Base-by-base conservation (phyloP, 495 filamentous ascomycete species). In the Penicillium angulare region DNA sequence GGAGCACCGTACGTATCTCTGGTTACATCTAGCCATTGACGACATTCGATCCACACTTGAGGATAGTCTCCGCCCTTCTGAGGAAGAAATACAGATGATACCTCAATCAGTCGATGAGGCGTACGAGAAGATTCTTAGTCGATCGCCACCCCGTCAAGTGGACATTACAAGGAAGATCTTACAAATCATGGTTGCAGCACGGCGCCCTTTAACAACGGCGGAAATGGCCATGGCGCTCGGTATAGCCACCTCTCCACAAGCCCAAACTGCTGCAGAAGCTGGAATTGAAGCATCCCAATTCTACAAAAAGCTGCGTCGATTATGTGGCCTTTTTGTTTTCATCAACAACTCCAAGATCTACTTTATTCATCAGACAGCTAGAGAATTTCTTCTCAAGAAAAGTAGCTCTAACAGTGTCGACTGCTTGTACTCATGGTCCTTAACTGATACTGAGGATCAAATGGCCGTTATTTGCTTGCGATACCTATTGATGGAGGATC, bases 241-340 rank as follows among this genome's bases (percentile, higher is more conserved):
- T 29, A 62, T 74, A 18, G 56, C 60, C 35, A 49, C n/a, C 15
- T 49, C 23, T 31, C 16, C 53, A 32, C 32, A 55, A 16, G 18
- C 61, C 8, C 50, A 46, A 43, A 63, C 60, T n/a, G 47, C 52
- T 23, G 47, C 52, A 39, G 60, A 71, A 16, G 59, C 72, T 16
- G 27, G 57, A 15, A 43, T 68, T 10, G 24, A 61, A 1, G 16
- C 43, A 51, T 38, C 56, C 26, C 35, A 34, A n/a, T 43, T 69
- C 5, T 41, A 52, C 18, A 42, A 39, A 18, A 53, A 49, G 15
- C 49, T 79, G 2, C 68, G 65, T 39, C 47, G 53, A 22, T 27
- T 74, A 15, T 76, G 70, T 43, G 66, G 72, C 5, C 61, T 68
- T 18, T 73, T 79, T 39, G 53, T 79, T 5, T 60, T 60, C 21